Percentiles rank a stretch among this genome's conserved stretches.
These are phyloP conservation scores for Petasospora rhodanensis DNA, from an alignment of 1,139 yeast genomes.

Conservation along the genomic window DNA sequence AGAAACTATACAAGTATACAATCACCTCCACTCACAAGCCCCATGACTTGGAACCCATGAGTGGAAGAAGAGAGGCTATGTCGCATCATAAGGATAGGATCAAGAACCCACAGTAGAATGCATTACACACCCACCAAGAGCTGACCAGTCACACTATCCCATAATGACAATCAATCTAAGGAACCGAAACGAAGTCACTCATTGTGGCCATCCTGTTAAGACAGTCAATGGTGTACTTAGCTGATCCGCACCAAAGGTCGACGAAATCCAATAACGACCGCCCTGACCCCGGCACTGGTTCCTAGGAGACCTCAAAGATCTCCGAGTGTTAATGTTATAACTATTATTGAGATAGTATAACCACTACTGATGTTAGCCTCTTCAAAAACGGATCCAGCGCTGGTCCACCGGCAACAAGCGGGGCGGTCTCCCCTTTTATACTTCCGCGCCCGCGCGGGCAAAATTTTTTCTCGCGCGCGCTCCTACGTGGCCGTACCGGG, in stretches of 20 bases:
- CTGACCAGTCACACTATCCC: slow-evolving; percentile 23
- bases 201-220: slow-evolving; percentile 29
- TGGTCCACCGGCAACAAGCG: neutral
- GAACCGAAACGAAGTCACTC: slow-evolving; percentile 29
- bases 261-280: slow-evolving; percentile 25
- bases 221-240: slow-evolving; percentile 28
- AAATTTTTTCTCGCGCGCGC: neutral
- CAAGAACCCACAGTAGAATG: slow-evolving; percentile 15
- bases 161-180: slow-evolving; percentile 27
- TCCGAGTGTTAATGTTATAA: slow-evolving; percentile 40
- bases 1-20: too few species aligned
- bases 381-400: slow-evolving; percentile 3
- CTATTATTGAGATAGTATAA: slow-evolving; percentile 58
- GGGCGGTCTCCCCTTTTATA: slow-evolving; percentile 3
- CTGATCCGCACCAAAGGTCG: slow-evolving; percentile 26
- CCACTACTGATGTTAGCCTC: slow-evolving; percentile 61
- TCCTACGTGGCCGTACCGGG: too few species aligned
- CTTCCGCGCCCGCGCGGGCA: neutral
- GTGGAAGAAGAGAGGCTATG: slow-evolving; percentile 12
- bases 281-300: slow-evolving; percentile 23
- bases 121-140: slow-evolving; percentile 21
- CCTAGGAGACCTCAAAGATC: slow-evolving; percentile 25
- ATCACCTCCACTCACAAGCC: too few species aligned
- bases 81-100: slow-evolving; percentile 27
- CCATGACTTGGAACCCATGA: too few species aligned